These are phyloP conservation scores for Metschnikowia cubensis DNA, from an alignment of 805 yeast species.

Conservation along the genomic window DNA sequence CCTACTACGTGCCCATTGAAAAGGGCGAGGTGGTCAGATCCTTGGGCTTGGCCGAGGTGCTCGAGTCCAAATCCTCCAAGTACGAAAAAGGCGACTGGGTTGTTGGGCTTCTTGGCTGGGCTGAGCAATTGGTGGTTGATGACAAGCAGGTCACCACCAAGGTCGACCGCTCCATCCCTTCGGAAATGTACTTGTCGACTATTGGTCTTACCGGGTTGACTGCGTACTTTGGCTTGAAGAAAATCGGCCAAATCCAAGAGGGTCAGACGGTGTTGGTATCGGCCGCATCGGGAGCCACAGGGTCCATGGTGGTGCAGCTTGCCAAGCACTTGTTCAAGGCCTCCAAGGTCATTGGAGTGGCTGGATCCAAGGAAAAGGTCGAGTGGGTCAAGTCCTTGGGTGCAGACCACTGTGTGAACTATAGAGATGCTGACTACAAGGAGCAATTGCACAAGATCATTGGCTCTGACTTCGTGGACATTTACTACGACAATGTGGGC, in stretches of 20 bases:
- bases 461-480: conserved; percentile 48
- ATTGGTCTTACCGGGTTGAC: conserved; percentile 59
- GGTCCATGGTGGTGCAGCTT: conserved; percentile 53
- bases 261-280: conserved; percentile 50
- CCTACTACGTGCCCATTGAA: conserved; percentile 36
- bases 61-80: conserved; percentile 42
- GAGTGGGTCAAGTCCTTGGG: conserved; percentile 52
- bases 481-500: conserved; percentile 62
- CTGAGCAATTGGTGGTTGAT: conserved; percentile 40
- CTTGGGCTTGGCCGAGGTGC: conserved; percentile 47
- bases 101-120: conserved; percentile 42
- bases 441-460: conserved; percentile 27
- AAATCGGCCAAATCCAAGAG: conserved; percentile 43
- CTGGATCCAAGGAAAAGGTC: conserved; percentile 58
- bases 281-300: conserved; percentile 78
- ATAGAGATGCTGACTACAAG: conserved; percentile 37
- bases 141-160: conserved; percentile 25
- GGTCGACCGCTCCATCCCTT: conserved; percentile 30
- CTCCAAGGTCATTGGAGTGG: conserved; percentile 54
- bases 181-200: conserved; percentile 43
- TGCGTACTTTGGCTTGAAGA: conserved; percentile 53
- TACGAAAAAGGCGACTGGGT: conserved; percentile 45
- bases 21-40: conserved; percentile 46
- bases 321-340: conserved; percentile 53
- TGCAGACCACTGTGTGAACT: conserved; percentile 51